Percentiles rank a stretch among this genome's conserved stretches.
These are phyloP conservation scores for Xylaria sp. DNA, from an alignment of 2,329 filamentous ascomycete species.

Conservation along the genomic window DNA sequence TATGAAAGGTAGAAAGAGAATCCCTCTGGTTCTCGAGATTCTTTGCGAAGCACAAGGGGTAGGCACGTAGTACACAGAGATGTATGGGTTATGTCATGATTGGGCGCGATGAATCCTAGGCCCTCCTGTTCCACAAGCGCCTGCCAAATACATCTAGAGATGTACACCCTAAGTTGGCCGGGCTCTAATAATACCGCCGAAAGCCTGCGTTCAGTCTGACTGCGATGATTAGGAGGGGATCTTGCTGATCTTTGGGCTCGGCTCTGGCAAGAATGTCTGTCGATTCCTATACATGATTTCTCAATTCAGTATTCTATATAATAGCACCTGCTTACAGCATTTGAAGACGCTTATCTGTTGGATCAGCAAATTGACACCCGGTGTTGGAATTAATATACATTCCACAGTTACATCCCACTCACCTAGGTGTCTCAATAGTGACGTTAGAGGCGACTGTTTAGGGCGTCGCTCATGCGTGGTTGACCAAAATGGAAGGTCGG, in stretches of 20 bases:
- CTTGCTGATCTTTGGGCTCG: not conserved
- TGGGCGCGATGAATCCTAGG: not conserved
- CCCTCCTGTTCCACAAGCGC: not conserved
- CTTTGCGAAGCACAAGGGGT: conserved; percentile 2
- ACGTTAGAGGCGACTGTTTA: not conserved
- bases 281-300: not conserved
- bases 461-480: not conserved
- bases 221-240: not conserved
- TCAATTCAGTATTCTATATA: not conserved
- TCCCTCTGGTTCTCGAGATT: not conserved
- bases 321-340: not conserved
- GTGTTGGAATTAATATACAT: not conserved
- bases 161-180: not conserved
- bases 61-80: not conserved
- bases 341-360: not conserved
- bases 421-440: not conserved
- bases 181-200: conserved; percentile 7
- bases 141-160: conserved; percentile 12
- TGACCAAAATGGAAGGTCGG: conserved; percentile 18
- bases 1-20: not conserved
- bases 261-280: not conserved
- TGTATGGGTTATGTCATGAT: conserved; percentile 10
- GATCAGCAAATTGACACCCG: not conserved
- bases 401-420: not conserved
- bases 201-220: not conserved